Evolutionary conservation across 1,284 basidiomycete genomes (phyloP), one percentile per base, ranked within the genome.

Genomic region (Trametes versicolor): DNA sequence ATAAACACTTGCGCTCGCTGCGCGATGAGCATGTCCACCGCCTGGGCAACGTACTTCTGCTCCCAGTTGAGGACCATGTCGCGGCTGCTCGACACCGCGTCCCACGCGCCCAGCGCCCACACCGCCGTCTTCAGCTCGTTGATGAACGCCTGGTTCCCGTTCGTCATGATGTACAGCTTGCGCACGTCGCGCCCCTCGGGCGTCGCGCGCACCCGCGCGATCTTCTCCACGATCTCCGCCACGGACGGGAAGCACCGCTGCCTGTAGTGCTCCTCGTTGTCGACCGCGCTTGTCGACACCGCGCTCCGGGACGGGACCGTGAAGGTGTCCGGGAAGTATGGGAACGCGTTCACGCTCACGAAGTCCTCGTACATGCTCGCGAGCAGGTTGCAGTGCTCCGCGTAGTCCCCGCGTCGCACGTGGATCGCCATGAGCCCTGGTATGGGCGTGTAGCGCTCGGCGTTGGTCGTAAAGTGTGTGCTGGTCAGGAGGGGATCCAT

Each of bases 351-450:
- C 74, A 81, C 81, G 6, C 78, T 79, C 49, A 79, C 74, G 75
- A 77, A 85, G n/a, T 74, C 68, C 8, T 83, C 74, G 2, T 64
- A 67, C 79, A 80, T 84, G 13, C 76, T 68, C 0, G 79, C 80
- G 39, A 90, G 81, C 61, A 78, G 68, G 0, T 65, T 43, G 67
- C 89, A 90, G 67, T 89, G 87, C 4, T 76, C 71, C 41, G 76
- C 68, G 70, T 83, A 91, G 73, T 90, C 88, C 1, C 89, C 89
- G 43, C 87, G 78, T 6, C 89, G 84, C 27, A 90, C 69, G 70
- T 91, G 88, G 7, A 91, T 71, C 1, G 82, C 88, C 23, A 90
- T 75, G 1, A 87, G 75, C n/a, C 82, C 83, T 0, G 76, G 73
- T n/a, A 81, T 71, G 34, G 64, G 61, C 19, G 71, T 36, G 66